Percentiles rank a stretch among this genome's conserved stretches.
phyloP scores from a whole-genome alignment of 306 rosid species.

The Pyrus pyrifolia region DNA sequence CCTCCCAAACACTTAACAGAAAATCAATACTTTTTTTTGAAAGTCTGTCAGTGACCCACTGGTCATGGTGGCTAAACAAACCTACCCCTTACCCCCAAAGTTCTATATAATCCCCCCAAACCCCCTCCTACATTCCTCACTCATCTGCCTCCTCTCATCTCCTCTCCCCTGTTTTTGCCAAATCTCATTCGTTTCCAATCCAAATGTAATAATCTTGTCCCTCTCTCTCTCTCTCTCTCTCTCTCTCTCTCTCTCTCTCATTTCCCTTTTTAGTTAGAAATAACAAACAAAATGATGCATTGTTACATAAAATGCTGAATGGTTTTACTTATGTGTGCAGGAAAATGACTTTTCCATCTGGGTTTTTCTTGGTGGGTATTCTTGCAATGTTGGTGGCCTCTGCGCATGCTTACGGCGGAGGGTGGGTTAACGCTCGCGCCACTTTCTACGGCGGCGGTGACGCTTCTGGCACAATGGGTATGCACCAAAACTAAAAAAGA shows the following conservation, averaged over 20 bases:
- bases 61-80: conserved; percentile 18
- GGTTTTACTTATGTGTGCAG: conserved; percentile 36
- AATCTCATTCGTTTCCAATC: background rate
- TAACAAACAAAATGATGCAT: background rate
- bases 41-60: conserved; percentile 7
- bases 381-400: conserved; percentile 44
- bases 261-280: background rate
- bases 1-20: conserved; percentile 8
- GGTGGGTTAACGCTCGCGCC: conserved; percentile 83
- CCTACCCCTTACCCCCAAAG: background rate
- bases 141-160: conserved; percentile 26
- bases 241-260: background rate
- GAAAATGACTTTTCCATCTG: conserved; percentile 46
- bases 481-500: background rate
- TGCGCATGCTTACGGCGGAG: conserved; percentile 52
- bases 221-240: background rate
- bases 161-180: conserved; percentile 3
- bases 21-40: background rate
- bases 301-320: background rate
- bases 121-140: conserved; percentile 29
- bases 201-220: conserved; percentile 31
- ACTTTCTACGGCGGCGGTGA: conserved; percentile 97
- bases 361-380: conserved; percentile 34
- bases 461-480: conserved; percentile 99
- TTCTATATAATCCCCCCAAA: conserved; percentile 44